phyloP scores from a whole-genome alignment of 768 basidiomycete species.

The Chlorophyllum brunneum region DNA sequence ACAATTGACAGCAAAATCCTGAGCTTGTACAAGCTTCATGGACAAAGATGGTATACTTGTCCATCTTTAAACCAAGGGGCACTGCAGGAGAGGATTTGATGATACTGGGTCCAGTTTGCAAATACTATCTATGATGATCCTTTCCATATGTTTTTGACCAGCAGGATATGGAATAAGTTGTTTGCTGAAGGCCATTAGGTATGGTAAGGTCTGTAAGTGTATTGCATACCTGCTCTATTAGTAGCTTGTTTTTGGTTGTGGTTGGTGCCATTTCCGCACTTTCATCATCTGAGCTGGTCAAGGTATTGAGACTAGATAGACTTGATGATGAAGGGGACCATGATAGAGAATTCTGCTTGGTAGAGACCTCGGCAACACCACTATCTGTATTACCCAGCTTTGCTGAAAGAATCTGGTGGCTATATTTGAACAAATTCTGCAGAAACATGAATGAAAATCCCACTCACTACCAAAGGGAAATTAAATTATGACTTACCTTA shows the following conservation, averaged over 20 bases:
- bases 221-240: too few relatives aligned
- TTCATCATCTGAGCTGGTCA: neutral
- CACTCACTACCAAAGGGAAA: neutral
- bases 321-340: neutral
- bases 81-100: neutral
- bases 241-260: too few relatives aligned
- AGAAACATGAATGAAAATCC: neutral
- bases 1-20: neutral
- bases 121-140: neutral
- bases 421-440: neutral
- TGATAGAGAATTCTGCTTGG: neutral
- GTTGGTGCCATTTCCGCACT: neutral
- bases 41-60: neutral
- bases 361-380: neutral
- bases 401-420: neutral
- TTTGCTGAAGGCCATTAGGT: neutral
- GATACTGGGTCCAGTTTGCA: neutral
- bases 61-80: neutral
- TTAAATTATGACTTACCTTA: neutral
- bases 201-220: neutral
- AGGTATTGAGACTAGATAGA: neutral
- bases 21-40: neutral
- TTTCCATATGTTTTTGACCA: neutral
- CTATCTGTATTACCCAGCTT: neutral
- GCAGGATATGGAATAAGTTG: neutral